These are phyloP conservation scores for Penicillium cataractarum DNA, from an alignment of 495 filamentous ascomycete genomes.

Conservation along the genomic window DNA sequence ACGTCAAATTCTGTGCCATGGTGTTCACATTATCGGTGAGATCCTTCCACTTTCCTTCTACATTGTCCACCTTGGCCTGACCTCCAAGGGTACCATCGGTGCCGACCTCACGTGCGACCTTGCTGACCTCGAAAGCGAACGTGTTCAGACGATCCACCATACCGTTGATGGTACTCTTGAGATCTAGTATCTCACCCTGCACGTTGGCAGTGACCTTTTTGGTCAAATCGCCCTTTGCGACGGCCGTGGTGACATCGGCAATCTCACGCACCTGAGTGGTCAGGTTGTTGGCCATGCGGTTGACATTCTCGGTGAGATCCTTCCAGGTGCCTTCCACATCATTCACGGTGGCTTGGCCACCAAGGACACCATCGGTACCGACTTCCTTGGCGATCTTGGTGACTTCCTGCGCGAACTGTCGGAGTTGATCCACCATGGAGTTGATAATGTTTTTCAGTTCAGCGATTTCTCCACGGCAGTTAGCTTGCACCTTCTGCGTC, in stretches of 20 bases:
- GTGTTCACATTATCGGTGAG: constrained; percentile 87
- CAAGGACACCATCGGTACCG: constrained; percentile 92
- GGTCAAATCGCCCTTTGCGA: constrained; percentile 91
- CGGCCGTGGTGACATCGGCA: constrained; percentile 95
- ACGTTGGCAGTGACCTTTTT: constrained; percentile 97
- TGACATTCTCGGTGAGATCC: constrained; percentile 96
- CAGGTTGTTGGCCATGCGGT: constrained; percentile 98
- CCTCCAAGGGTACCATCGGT: constrained; percentile 96
- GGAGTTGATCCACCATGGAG: constrained; percentile 97
- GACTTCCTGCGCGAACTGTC: constrained; percentile 96
- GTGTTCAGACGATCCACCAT: constrained; percentile 98
- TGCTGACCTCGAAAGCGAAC: constrained; percentile 98
- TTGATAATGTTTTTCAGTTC: constrained; percentile 98
- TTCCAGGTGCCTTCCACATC: constrained; percentile 98
- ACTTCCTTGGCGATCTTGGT: constrained; percentile 98
- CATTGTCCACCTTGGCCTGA: constrained; percentile 94
- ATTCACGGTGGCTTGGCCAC: constrained; percentile 94
- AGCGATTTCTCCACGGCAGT: constrained; percentile 95
- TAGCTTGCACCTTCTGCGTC: constrained; percentile 94
- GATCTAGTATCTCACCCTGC: constrained; percentile 89
- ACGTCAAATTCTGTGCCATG: constrained; percentile 95
- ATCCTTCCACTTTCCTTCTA: constrained; percentile 99
- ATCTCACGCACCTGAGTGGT: constrained; percentile 99
- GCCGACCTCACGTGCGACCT: constrained; percentile 96
- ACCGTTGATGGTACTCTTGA: constrained; percentile 98